A percentile compares a stretch with the other conserved stretches of the same genome.
Evolutionary conservation across 306 rosid species (phyloP).

Genomic region (Cucumis sativus): Cucumber_9930_V3 NC_026661.2:17118001-17118500

Average conservation of each 20-base stretch:
- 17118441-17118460: conserved; percentile 95
- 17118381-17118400: conserved; percentile 38
- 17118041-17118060: conserved; percentile 9
- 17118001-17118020: conserved; percentile 56
- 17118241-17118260: conserved; percentile 91
- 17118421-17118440: conserved; percentile 95
- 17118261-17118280: conserved; percentile 24
- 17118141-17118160: conserved; percentile 98
- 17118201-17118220: conserved; percentile 79
- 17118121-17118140: conserved; percentile 81
- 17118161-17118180: conserved; percentile 83
- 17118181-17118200: conserved; percentile 99
- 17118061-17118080: conserved; percentile 2
- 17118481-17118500: not conserved
- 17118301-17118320: not conserved
- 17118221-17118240: conserved; percentile 68
- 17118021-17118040: conserved; percentile 51
- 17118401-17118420: conserved; percentile 95
- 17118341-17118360: not conserved
- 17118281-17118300: not conserved
- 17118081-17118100: not conserved
- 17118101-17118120: conserved; percentile 68
- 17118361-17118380: not conserved
- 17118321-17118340: not conserved
- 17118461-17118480: conserved; percentile 12